Evolutionary conservation across 306 rosid genomes (phyloP), one percentile per base, ranked within the genome.

Genomic region (Albizia julibrissin): DNA sequence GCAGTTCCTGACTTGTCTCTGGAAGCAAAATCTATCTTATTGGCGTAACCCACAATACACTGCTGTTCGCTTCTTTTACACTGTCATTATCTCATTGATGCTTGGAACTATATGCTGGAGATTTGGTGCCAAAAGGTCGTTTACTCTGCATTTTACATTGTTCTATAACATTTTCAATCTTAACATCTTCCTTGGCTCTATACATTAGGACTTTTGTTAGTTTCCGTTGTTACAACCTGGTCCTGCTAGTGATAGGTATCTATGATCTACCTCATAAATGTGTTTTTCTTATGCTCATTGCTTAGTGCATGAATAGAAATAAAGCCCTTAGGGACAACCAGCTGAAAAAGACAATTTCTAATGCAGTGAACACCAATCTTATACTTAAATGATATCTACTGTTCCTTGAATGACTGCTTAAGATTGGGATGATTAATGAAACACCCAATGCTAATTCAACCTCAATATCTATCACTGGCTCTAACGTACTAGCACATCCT

Each of bases 11-110:
- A 87, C 97, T 75, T 92, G 94, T 79, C 89, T 92, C 19, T 89
- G 95, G 95, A 91, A 91, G 91, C 95, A 89, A 82, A 88, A 88
- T 83, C 81, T 88, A 70, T 91, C 95, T 54, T 91, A 91, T 75
- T 91, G 95, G 95, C 86, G 95, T 62, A 88, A 90, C 65, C 95
- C 95, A 22, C 95, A 89, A 69, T 91, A 91, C 61, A 89, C 95
- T n/a, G 95, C 93, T 52, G 95, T 91, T 77, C 90, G 93, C 69
- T 91, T 88, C 88, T 88, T 91, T 74, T 91, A 89, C 76, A 91
- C 95, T 10, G 84, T 87, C 80, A 87, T 89, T 72, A 91, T 91
- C 85, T 89, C 95, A n/a, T 75, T 89, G 76, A 91, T 91, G 95
- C 84, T 91, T 18, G 95, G 95, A 78, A 85, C 92, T 44, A 91